phyloP scores from a whole-genome alignment of 2,329 filamentous ascomycete genomes.

The Hymenoscyphus linearis region DNA sequence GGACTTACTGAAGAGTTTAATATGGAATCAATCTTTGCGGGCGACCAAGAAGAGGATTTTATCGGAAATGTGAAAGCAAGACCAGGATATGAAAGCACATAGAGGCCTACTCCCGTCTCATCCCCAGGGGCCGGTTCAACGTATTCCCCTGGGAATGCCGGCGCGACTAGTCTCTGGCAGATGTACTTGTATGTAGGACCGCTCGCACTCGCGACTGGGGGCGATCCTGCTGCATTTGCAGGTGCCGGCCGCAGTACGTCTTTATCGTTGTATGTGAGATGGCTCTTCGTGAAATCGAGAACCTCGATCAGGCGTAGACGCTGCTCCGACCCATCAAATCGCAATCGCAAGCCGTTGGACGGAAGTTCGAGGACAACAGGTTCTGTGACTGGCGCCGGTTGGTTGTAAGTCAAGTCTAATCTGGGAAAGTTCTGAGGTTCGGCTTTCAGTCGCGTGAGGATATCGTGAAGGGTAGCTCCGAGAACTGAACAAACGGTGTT shows the following conservation, averaged over 20 bases:
- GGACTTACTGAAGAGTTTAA: constrained; percentile 73
- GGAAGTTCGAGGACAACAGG: constrained; percentile 74
- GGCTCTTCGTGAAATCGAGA: constrained; percentile 79
- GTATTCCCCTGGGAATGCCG: constrained; percentile 91
- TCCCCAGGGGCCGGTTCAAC: constrained; percentile 55
- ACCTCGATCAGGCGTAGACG: constrained; percentile 87
- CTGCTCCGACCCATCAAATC: constrained; percentile 92
- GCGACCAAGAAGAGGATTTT: constrained; percentile 66
- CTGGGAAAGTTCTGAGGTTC: constrained; percentile 78
- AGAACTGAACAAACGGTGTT: constrained; percentile 52
- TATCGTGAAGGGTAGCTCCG: constrained; percentile 85
- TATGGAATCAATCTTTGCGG: constrained; percentile 72
- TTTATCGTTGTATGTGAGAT: constrained; percentile 74
- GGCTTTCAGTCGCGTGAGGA: constrained; percentile 81
- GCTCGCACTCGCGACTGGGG: constrained; percentile 30
- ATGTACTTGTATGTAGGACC: constrained; percentile 83
- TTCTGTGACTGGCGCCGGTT: constrained; percentile 65
- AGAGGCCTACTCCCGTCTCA: constrained; percentile 60
- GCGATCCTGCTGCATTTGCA: constrained; percentile 29
- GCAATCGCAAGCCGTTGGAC: constrained; percentile 79
- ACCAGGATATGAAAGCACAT: constrained; percentile 90
- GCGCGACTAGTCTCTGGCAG: constrained; percentile 88
- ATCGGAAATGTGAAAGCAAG: constrained; percentile 90
- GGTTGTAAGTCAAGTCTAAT: constrained; percentile 77
- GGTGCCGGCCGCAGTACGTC: constrained; percentile 66